Evolutionary conservation across 768 basidiomycete genomes (phyloP).

Genomic region (Rhodotorula toruloides): DNA sequence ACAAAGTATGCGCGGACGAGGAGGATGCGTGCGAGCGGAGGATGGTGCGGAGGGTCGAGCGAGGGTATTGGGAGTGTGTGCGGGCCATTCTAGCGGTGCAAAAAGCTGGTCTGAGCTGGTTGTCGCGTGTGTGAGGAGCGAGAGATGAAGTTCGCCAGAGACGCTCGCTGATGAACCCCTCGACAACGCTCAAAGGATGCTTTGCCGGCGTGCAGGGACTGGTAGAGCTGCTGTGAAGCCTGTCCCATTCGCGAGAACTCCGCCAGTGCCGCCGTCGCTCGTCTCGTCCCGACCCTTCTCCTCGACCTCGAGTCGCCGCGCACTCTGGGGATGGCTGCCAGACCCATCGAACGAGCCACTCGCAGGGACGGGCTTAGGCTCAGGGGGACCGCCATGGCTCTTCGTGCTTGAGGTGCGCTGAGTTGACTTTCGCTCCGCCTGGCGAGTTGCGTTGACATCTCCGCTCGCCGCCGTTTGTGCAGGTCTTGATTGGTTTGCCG

Average conservation of each 20-base stretch:
- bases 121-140: background rate
- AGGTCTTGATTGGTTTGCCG: conserved; percentile 49
- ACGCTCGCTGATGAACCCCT: too few species aligned
- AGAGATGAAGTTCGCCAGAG: background rate
- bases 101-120: background rate
- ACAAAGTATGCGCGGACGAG: background rate
- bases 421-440: too few species aligned
- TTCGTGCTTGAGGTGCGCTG: too few species aligned
- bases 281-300: background rate
- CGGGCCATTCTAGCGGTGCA: too few species aligned
- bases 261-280: background rate
- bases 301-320: background rate
- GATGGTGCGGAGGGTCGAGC: background rate
- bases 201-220: too few species aligned
- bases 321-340: background rate
- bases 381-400: background rate
- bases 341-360: conserved; percentile 21
- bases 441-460: too few species aligned
- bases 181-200: too few species aligned
- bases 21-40: background rate
- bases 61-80: background rate
- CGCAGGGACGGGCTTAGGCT: conserved; percentile 6
- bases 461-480: too few species aligned
- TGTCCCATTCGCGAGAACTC: background rate
- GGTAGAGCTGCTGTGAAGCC: too few species aligned